phyloP scores from a whole-genome alignment of 495 filamentous ascomycete species.

The Aspergillus affinis region DNA sequence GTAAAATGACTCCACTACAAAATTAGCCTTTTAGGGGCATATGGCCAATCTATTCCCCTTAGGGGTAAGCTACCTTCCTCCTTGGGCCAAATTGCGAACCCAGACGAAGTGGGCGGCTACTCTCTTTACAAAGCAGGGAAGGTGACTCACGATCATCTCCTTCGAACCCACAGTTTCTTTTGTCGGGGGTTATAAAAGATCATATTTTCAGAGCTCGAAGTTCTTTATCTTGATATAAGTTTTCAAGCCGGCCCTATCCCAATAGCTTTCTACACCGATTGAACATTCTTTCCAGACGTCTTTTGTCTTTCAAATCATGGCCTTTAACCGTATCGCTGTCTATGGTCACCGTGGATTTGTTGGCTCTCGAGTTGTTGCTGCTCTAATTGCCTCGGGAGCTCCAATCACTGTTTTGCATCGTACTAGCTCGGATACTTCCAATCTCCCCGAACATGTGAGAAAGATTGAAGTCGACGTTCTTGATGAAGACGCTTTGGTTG shows the following conservation, averaged over 20 bases:
- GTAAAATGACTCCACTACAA: conserved; percentile 10
- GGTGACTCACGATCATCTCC: background rate
- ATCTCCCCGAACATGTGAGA: conserved; percentile 10
- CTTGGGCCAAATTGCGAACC: conserved; percentile 15
- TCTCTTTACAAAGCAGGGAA: conserved; percentile 1
- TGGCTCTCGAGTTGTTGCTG: conserved; percentile 19
- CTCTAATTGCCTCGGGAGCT: conserved; percentile 20
- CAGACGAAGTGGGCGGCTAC: too few relatives aligned
- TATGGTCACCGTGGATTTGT: conserved; percentile 26
- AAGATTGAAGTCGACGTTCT: conserved; percentile 19
- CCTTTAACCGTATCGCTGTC: conserved; percentile 25
- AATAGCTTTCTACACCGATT: conserved; percentile 4
- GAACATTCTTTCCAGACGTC: background rate
- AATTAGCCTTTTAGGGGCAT: conserved; percentile 12
- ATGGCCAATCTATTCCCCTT: conserved; percentile 15
- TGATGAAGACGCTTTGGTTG: conserved; percentile 16
- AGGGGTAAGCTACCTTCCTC: conserved; percentile 12
- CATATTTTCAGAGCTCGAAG: background rate
- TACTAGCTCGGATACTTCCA: conserved; percentile 18
- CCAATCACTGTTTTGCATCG: conserved; percentile 20
- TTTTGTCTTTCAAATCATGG: conserved; percentile 14
- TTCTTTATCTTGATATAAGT: background rate
- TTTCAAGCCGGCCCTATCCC: background rate
- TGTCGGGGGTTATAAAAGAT: conserved; percentile 1
- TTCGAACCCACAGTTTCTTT: background rate